Base-by-base conservation (phyloP, 1,284 basidiomycete genomes). In the Sanghuangporus baumii region DNA sequence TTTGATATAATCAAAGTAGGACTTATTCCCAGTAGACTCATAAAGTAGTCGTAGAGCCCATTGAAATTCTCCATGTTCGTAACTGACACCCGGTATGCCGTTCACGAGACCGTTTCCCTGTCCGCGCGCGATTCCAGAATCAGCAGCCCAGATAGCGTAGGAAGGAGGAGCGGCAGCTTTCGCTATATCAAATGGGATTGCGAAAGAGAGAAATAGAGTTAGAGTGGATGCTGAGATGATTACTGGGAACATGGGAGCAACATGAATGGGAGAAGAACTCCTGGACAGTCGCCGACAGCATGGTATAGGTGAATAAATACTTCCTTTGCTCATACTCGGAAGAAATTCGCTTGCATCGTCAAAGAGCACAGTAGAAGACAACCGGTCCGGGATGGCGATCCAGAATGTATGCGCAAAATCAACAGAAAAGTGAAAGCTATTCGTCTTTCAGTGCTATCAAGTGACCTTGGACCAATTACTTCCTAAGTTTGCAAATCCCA, bases 1-100 rank as follows among this genome's bases (percentile, higher is more conserved):
- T 55, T 72, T 69, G 48, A 80, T 78, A 60, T 78, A 80, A 57
- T 78, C 67, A 66, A 71, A 76, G 64, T 80, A 80, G 0, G 73
- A 74, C 63, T 68, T 59, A 64, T 79, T 79, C 18, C 74, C 75
- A 2, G 76, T 78, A 20, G 61, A 66, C 55, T 78, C 76, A 61
- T 73, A 79, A 18, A 79, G 68, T 34, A 71, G 69, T 14, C 73
- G 68, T 9, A 80, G 68, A 0, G 74, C 77, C 73, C 75, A 77
- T 63, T 78, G 74, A 20, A 79, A 73, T 61, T 75, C 76, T 50
- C 78, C 78, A 55, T 80, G 75, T 61, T 78, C 76, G 65, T 80
- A 81, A 1, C 73, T 74, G n/a, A 78, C 76, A 2, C 68, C 62
- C 0, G 77, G 70, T 6, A 62, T 69, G 26, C 76, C 76, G 31